Conservation (phyloP, 1,139 yeast species). For the Yamadazyma diddensiae region DNA sequence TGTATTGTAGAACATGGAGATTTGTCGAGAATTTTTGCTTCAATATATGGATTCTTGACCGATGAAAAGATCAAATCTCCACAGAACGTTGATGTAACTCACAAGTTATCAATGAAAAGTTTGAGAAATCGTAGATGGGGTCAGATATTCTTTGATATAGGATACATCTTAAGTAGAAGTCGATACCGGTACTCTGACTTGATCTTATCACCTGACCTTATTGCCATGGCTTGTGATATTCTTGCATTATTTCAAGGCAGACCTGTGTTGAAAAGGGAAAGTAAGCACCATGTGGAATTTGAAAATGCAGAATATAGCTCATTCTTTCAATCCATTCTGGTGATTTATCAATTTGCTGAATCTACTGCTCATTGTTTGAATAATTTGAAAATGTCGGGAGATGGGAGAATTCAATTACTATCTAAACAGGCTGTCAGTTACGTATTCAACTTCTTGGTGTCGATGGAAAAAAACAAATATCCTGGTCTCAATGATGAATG, state of each 20-base stretch:
- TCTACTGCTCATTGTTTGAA: constrained; percentile 50
- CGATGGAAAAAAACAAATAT: constrained; percentile 27
- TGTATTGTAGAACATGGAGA: constrained; percentile 69
- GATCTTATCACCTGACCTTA: constrained; percentile 29
- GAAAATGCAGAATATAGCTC: constrained; percentile 86
- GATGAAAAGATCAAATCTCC: constrained; percentile 52
- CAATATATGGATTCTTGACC: constrained; percentile 65
- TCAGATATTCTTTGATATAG: constrained; percentile 80
- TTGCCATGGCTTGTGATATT: constrained; percentile 60
- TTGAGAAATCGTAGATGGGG: constrained; percentile 81
- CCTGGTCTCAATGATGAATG: constrained; percentile 28
- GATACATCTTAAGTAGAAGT: constrained; percentile 72
- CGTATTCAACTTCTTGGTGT: constrained; percentile 29
- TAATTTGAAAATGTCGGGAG: constrained; percentile 19
- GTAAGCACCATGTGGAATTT: constrained; percentile 82
- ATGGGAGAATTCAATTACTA: constrained; percentile 17
- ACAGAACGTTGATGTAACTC: constrained; percentile 37
- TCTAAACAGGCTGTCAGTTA: constrained; percentile 31
- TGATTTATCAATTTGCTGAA: constrained; percentile 63
- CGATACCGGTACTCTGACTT: constrained; percentile 50
- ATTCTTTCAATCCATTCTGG: constrained; percentile 74
- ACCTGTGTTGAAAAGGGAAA: constrained; percentile 73
- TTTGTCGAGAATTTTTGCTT: constrained; percentile 61
- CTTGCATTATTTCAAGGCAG: constrained; percentile 75
- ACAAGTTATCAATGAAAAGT: constrained; percentile 43